These are phyloP conservation scores for Saccharum spontaneum DNA, from an alignment of 176 grass and related monocot genomes.

Conservation along the genomic window DNA sequence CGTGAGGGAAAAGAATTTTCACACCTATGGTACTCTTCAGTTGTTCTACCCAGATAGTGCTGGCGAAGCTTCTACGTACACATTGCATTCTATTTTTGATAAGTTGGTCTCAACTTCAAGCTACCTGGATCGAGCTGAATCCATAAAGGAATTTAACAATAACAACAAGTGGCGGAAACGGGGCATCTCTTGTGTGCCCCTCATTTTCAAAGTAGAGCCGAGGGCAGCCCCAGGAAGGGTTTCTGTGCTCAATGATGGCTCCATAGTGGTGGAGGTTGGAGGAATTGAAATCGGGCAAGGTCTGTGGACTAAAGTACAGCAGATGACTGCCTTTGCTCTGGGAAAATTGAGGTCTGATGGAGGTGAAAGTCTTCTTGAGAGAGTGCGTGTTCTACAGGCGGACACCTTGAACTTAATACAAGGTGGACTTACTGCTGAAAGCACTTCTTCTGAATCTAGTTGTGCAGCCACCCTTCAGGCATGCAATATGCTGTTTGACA, in stretches of 20 bases:
- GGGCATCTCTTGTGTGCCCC: constrained; percentile 59
- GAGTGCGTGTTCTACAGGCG: constrained; percentile 64
- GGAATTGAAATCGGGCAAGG: constrained; percentile 79
- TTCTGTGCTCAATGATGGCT: constrained; percentile 72
- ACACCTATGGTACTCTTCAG: constrained; percentile 53
- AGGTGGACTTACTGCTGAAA: constrained; percentile 60
- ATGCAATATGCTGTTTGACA: constrained; percentile 49
- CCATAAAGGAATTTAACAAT: constrained; percentile 50
- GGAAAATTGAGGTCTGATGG: constrained; percentile 54
- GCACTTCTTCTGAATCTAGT: constrained; percentile 70
- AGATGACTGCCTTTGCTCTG: constrained; percentile 51
- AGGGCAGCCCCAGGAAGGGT: constrained; percentile 58
- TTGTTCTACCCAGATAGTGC: constrained; percentile 51
- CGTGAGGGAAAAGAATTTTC: constrained; percentile 68
- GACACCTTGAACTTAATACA: constrained; percentile 78
- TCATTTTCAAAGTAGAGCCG: constrained; percentile 40
- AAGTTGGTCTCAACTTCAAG: constrained; percentile 44
- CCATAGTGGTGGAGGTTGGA: constrained; percentile 79
- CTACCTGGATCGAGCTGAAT: constrained; percentile 46
- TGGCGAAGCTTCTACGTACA: constrained; percentile 55
- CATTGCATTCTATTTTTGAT: constrained; percentile 66
- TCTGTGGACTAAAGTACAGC: constrained; percentile 88
- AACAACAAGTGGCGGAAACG: constrained; percentile 73
- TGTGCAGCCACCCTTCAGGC: constrained; percentile 67
- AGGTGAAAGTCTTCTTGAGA: constrained; percentile 54